phyloP scores from a whole-genome alignment of 768 basidiomycete species.

The Scleroderma bovista region DNA sequence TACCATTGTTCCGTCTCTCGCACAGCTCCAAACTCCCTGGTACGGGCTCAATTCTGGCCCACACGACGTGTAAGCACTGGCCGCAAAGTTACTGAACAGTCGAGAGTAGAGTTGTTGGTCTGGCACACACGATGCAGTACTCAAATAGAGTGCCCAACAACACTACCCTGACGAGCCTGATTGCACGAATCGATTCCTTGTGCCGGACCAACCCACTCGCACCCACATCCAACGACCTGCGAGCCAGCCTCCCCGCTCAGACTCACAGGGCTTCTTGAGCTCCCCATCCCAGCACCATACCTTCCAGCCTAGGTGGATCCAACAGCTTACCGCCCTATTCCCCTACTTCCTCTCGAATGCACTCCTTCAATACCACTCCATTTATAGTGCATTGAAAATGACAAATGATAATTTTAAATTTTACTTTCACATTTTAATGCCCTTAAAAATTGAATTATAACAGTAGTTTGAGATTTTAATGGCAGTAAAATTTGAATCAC shows the following conservation, averaged over 20 bases:
- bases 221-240: conserved; percentile 59
- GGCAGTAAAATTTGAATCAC: too few relatives aligned
- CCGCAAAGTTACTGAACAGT: conserved; percentile 4
- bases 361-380: conserved; percentile 38
- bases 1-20: too few relatives aligned
- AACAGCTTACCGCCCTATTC: conserved; percentile 33
- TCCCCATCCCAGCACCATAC: conserved; percentile 50
- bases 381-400: too few relatives aligned
- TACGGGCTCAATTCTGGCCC: conserved; percentile 8
- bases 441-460: too few relatives aligned
- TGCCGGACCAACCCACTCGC: conserved; percentile 36
- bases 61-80: conserved; percentile 13
- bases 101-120: conserved; percentile 3
- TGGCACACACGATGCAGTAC: conserved; percentile 30
- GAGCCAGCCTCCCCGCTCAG: too few relatives aligned
- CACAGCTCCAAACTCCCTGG: background rate
- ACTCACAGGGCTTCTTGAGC: conserved; percentile 40
- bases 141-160: conserved; percentile 29
- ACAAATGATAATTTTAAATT: too few relatives aligned
- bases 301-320: conserved; percentile 39
- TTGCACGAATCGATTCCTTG: conserved; percentile 56
- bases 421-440: too few relatives aligned
- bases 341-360: conserved; percentile 39
- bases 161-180: conserved; percentile 45
- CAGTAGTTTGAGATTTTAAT: too few relatives aligned